phyloP scores from a whole-genome alignment of 169 alveolate genomes.

The Hammondia hammondi region DNA sequence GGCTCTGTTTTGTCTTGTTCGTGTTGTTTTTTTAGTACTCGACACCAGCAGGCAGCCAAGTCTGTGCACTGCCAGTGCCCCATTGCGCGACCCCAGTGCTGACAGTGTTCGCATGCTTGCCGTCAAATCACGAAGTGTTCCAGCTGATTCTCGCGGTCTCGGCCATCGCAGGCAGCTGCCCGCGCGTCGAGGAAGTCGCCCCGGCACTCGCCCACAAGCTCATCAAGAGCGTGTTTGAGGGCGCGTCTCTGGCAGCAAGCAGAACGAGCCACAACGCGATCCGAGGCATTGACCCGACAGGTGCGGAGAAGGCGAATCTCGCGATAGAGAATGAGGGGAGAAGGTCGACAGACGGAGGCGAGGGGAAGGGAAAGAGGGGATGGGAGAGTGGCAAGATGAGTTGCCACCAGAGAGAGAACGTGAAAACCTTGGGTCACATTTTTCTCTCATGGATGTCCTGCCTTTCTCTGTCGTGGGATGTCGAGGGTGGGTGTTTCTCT shows the following conservation, averaged over 20 bases:
- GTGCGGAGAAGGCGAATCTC: constrained; percentile 2
- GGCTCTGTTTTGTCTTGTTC: neutral
- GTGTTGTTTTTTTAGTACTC: constrained; percentile 19
- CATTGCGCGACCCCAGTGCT: constrained; percentile 43
- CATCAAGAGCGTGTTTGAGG: constrained; percentile 20
- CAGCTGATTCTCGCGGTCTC: constrained; percentile 6
- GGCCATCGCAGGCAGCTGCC: constrained; percentile 43
- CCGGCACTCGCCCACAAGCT: constrained; percentile 49
- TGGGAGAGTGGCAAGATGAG: no score
- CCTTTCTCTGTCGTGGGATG: no score
- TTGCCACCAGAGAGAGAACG: no score
- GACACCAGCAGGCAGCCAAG: constrained; percentile 38
- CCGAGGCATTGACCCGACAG: constrained; percentile 42
- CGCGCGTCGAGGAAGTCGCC: constrained; percentile 19
- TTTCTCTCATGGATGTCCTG: no score
- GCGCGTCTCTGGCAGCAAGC: constrained; percentile 17
- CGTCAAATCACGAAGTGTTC: constrained; percentile 45
- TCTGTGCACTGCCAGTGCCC: constrained; percentile 31
- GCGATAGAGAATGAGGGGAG: no score
- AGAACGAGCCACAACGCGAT: neutral
- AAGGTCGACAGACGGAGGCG: no score
- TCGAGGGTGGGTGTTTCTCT: no score
- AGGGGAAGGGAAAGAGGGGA: no score
- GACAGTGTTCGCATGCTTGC: constrained; percentile 46
- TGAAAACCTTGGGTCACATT: no score